Evolutionary conservation across 2,329 filamentous ascomycete genomes (phyloP).

Genomic region (Colletotrichum liriopes): DNA sequence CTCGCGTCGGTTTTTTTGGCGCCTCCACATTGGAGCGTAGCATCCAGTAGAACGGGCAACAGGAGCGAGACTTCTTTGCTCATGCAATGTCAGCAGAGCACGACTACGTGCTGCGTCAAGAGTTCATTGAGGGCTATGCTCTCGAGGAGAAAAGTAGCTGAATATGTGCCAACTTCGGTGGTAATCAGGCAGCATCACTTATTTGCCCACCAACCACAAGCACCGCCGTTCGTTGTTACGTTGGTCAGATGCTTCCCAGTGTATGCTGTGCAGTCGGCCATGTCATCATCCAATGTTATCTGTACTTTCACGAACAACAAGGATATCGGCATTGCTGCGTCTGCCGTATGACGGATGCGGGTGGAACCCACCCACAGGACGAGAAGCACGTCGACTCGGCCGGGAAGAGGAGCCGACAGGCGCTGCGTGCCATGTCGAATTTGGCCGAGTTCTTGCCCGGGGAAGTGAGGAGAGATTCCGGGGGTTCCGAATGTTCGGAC

Average conservation of each 20-base stretch:
- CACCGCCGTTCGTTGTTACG: not conserved
- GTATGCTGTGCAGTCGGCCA: not conserved
- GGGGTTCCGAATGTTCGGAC: constrained; percentile 39
- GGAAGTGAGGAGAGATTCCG: constrained; percentile 32
- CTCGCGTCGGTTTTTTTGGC: not conserved
- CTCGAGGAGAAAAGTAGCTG: not conserved
- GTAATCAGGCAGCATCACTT: not conserved
- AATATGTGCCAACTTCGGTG: not conserved
- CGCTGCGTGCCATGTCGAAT: constrained; percentile 20
- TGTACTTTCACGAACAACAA: not conserved
- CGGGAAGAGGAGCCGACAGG: constrained; percentile 33
- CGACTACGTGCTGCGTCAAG: not conserved
- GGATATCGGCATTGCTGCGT: not conserved
- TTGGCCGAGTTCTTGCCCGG: constrained; percentile 39
- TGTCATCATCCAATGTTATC: not conserved
- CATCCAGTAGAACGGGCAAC: constrained; percentile 13
- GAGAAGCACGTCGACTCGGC: constrained; percentile 18
- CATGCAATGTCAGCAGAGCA: constrained; percentile 7
- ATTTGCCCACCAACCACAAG: not conserved
- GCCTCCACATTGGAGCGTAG: not conserved
- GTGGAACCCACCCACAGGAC: not conserved
- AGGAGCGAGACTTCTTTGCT: not conserved
- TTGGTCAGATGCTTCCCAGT: not conserved
- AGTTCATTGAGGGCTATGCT: not conserved
- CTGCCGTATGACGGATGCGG: constrained; percentile 12